Evolutionary conservation across 768 basidiomycete genomes (phyloP).

Genomic region (Termitomyces sp.): DNA sequence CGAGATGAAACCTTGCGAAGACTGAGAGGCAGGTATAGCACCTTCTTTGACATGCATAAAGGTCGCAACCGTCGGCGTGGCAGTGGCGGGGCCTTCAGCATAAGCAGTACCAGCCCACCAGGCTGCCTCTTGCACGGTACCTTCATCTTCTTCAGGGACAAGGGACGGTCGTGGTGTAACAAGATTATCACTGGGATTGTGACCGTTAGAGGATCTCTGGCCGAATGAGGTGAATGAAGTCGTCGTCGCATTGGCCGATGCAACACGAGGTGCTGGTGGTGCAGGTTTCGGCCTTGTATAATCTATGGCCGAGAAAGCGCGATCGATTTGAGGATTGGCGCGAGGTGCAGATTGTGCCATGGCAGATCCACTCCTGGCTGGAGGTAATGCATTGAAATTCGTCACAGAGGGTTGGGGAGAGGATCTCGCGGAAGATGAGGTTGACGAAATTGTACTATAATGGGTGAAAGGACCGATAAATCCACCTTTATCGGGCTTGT

Average conservation of each 20-base stretch:
- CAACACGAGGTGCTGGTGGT: constrained; percentile 43
- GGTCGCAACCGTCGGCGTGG: constrained; percentile 64
- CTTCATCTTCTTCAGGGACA: constrained; percentile 24
- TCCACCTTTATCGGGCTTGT: constrained; percentile 31
- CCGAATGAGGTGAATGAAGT: constrained; percentile 43
- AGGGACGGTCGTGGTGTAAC: constrained; percentile 25
- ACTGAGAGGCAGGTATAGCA: constrained; percentile 28
- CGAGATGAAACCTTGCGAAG: constrained; percentile 69
- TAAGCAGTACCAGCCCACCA: constrained; percentile 62
- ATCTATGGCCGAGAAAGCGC: constrained; percentile 77
- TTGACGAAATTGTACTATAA: constrained; percentile 87
- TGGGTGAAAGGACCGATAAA: constrained; percentile 85
- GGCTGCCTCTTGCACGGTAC: constrained; percentile 32
- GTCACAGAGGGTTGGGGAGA: constrained; percentile 63
- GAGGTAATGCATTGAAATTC: constrained; percentile 36
- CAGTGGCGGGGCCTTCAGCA: constrained; percentile 24
- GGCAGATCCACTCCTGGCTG: constrained; percentile 63
- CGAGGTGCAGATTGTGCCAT: constrained; percentile 50
- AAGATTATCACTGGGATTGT: constrained; percentile 24
- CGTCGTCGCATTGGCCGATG: constrained; percentile 46
- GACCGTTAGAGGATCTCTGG: constrained; percentile 26
- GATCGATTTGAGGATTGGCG: constrained; percentile 51
- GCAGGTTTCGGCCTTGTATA: constrained; percentile 52
- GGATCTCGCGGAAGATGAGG: constrained; percentile 65
- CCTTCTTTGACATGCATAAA: constrained; percentile 53